Conservation (phyloP, 164 flowering plant genomes). For the Saururus chinensis region DNA sequence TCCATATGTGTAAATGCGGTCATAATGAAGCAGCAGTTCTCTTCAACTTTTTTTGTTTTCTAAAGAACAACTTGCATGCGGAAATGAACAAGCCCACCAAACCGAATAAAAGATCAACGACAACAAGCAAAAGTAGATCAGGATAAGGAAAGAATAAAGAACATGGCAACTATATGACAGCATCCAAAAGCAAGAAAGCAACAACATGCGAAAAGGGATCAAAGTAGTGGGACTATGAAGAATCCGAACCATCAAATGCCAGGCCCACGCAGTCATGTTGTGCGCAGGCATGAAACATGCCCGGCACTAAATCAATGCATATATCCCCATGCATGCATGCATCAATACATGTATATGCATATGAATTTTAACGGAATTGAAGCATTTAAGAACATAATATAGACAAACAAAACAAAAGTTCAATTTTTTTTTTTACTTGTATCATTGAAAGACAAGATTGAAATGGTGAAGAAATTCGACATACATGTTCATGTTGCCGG, state of each 20-base stretch:
- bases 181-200: not conserved
- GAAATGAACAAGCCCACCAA: too few species aligned
- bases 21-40: not conserved
- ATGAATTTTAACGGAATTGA: not conserved
- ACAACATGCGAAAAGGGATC: not conserved
- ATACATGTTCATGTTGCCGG: conserved; percentile 75
- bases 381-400: not conserved
- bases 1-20: not conserved
- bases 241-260: not conserved
- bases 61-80: not conserved
- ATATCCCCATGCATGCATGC: not conserved
- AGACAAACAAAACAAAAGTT: not conserved
- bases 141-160: not conserved
- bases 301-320: not conserved
- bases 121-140: not conserved
- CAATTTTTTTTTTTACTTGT: not conserved
- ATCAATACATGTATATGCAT: not conserved
- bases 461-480: conserved; percentile 5
- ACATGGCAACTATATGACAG: not conserved
- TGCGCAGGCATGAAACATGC: not conserved
- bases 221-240: not conserved
- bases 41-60: not conserved
- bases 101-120: not conserved
- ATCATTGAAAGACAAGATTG: not conserved
- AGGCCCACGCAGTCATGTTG: not conserved